Percentiles rank a stretch among this genome's conserved stretches.
Evolutionary conservation across 495 filamentous ascomycete species (phyloP).

Genomic region (Bacidia rubella): DNA sequence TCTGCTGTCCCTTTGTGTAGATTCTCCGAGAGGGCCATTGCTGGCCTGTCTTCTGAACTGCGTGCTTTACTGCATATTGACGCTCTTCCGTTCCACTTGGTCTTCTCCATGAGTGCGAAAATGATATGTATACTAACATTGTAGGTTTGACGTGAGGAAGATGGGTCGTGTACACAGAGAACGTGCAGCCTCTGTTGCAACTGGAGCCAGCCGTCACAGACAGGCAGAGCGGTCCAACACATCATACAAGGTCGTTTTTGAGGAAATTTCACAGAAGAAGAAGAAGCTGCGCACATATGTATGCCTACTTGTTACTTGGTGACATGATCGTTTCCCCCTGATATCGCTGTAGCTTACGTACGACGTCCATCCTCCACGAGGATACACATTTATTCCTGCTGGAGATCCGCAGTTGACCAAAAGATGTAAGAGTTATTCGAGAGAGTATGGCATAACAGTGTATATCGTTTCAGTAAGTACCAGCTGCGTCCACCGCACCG

Average conservation of each 20-base stretch:
- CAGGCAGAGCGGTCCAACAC: constrained; percentile 25
- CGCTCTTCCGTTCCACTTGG: neutral
- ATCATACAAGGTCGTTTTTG: constrained; percentile 43
- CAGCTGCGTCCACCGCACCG: neutral
- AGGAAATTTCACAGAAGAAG: constrained; percentile 43
- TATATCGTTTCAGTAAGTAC: constrained; percentile 61
- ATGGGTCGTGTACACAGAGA: constrained; percentile 2
- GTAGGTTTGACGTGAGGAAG: neutral
- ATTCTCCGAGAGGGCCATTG: neutral
- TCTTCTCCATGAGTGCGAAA: neutral
- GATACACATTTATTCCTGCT: constrained; percentile 72
- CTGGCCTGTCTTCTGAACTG: neutral
- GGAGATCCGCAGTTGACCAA: constrained; percentile 64
- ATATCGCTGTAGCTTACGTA: constrained; percentile 31
- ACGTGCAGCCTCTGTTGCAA: constrained; percentile 12
- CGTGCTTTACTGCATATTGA: neutral
- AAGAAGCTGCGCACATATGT: constrained; percentile 47
- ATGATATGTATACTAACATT: neutral
- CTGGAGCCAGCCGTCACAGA: constrained; percentile 11
- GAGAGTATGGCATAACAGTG: constrained; percentile 50
- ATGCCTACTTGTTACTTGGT: constrained; percentile 19
- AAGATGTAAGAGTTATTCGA: constrained; percentile 66
- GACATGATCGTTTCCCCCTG: constrained; percentile 8
- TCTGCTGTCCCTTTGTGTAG: neutral
- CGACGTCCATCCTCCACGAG: constrained; percentile 48